Conservation (phyloP, 768 basidiomycete genomes). For the Boletus insuetus region DNA sequence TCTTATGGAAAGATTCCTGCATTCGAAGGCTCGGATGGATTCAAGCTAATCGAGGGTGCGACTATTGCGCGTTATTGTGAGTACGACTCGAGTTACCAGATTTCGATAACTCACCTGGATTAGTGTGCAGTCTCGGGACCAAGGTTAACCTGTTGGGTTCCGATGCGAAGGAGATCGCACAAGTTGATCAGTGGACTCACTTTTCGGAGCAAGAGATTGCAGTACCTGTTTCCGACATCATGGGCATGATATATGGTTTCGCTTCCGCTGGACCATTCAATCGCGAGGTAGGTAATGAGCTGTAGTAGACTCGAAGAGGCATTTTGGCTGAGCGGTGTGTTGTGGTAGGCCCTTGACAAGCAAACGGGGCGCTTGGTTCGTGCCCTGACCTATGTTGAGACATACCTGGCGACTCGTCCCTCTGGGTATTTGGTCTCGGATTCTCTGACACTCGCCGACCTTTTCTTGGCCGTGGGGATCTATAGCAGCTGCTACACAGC, state of each 20-base stretch:
- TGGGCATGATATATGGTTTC: background rate
- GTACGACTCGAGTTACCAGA: background rate
- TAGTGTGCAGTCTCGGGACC: conserved; percentile 13
- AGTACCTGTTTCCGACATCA: background rate
- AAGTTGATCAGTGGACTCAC: conserved; percentile 22
- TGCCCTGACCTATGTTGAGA: conserved; percentile 12
- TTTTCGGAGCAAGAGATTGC: conserved; percentile 19
- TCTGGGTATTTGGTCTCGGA: conserved; percentile 16
- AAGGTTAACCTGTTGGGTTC: conserved; percentile 12
- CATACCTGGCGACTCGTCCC: conserved; percentile 1
- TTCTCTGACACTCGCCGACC: conserved; percentile 16
- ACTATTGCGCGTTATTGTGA: conserved; percentile 10
- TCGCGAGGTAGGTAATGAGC: conserved; percentile 6
- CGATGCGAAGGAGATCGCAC: conserved; percentile 2
- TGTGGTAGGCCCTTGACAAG: background rate
- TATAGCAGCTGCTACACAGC: background rate
- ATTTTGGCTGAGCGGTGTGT: too few species aligned
- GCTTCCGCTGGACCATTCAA: background rate
- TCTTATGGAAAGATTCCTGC: too few species aligned
- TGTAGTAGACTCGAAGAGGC: too few species aligned
- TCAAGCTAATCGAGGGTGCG: background rate
- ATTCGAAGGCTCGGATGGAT: conserved; percentile 7
- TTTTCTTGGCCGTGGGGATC: conserved; percentile 4
- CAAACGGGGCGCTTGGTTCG: background rate
- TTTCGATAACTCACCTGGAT: too few species aligned